Evolutionary conservation across 441 rosid genomes (phyloP), one percentile per base, ranked within the genome.

Genomic region (Bruguiera hainesii): DNA sequence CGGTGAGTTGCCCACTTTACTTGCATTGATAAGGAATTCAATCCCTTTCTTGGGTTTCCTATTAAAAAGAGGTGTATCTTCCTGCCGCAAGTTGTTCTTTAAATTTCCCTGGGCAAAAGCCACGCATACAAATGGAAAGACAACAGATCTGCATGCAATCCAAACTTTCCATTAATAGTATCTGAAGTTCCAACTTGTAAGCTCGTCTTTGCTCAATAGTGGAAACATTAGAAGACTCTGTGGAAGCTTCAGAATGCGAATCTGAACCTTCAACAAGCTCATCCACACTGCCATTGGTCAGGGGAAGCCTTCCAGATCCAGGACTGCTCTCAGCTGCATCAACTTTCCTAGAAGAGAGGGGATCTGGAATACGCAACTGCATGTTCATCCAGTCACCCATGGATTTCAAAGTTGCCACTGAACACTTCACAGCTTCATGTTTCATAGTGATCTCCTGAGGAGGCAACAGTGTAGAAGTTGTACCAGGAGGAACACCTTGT

Each of bases 381-480:
- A 84, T 96, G 83, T 93, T 88, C 94, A 91, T 80, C 99, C 98
- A 96, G 69, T 90, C 98, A 73, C 99, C 98, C 97, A 96, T 91
- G 61, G 98, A 96, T 74, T 82, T 88, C 80, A 93, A 83, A 74
- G 93, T 76, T 71, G 93, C 91, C 73, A 96, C 97, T 65, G 93
- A 83, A 88, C 97, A 90, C 79, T 87, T 93, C 97, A 93, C 84
- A 66, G 98, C 96, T 82, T 96, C 98, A 79, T 89, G 90, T 80
- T 93, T 93, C 94, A 89, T 86, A 62, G 89, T 81, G 60, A 69
- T 76, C 84, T 96, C 99, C 81, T 96, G 98, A 39, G 97, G 94
- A n/a, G 97, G 97, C 80, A 90, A 70, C 61, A 96, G 70, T 1
- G 91, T 82, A 71, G 97, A 83, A 65, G 82, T 70, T 60, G 86